A percentile compares a stretch with the other conserved stretches of the same genome.
Conservation (phyloP, 1,284 basidiomycete genomes). For the Microstroma glucosiphilum region DNA sequence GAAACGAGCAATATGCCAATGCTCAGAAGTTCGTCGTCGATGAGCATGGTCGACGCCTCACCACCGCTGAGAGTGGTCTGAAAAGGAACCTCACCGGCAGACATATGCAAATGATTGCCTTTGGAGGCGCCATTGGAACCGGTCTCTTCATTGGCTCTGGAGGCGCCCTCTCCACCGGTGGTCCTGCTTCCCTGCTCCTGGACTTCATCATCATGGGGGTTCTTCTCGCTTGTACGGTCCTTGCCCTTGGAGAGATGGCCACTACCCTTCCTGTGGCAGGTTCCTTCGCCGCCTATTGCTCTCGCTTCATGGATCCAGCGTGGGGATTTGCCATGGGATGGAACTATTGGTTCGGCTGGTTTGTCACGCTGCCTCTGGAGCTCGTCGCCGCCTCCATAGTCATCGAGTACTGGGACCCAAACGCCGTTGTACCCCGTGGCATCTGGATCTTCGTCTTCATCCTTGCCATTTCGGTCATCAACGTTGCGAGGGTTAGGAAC, state of each 20-base stretch:
- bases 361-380: conserved; percentile 43
- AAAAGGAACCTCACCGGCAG: conserved; percentile 33
- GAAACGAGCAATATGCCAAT: conserved; percentile 16
- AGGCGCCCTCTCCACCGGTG: conserved; percentile 53
- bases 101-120: conserved; percentile 54
- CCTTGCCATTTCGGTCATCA: conserved; percentile 35
- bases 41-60: conserved; percentile 3
- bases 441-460: conserved; percentile 43
- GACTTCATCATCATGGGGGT: conserved; percentile 42
- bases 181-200: conserved; percentile 53
- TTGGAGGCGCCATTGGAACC: conserved; percentile 57
- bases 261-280: conserved; percentile 35
- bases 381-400: conserved; percentile 44
- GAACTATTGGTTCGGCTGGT: conserved; percentile 47
- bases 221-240: conserved; percentile 51
- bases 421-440: conserved; percentile 24
- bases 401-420: conserved; percentile 39
- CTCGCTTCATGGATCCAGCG: conserved; percentile 41
- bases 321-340: conserved; percentile 45
- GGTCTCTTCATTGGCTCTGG: conserved; percentile 55
- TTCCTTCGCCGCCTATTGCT: conserved; percentile 38
- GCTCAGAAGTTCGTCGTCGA: not conserved
- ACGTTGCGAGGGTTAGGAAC: no score
- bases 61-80: conserved; percentile 19
- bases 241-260: conserved; percentile 46